Evolutionary conservation across 164 flowering plant genomes (phyloP).

Genomic region (Macadamia tetraphylla): DNA sequence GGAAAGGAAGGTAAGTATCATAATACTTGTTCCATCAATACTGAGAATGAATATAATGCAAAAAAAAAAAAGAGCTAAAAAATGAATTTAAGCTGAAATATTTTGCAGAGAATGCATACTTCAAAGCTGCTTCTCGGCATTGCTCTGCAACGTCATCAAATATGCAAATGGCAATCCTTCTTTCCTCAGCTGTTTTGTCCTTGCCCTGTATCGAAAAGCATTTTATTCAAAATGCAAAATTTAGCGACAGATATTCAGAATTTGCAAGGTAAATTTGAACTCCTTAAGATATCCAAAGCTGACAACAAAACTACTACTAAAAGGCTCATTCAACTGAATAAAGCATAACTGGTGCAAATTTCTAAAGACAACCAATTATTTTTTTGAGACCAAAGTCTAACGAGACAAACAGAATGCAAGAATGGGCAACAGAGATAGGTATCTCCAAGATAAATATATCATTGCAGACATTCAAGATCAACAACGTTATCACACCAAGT

Average conservation of each 20-base stretch:
- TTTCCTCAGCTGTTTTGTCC: constrained; percentile 59
- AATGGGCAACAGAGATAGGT: no score
- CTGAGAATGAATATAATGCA: neutral
- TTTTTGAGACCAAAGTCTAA: no score
- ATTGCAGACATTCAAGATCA: no score
- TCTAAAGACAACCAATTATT: no score
- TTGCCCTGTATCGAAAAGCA: constrained; percentile 35
- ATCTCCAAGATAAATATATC: no score
- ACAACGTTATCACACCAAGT: no score
- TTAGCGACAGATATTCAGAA: neutral
- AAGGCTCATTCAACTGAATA: neutral
- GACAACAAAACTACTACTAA: neutral
- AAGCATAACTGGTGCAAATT: no score
- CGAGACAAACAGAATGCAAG: no score
- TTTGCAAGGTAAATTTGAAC: neutral
- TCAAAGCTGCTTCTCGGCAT: constrained; percentile 52
- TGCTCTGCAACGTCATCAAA: constrained; percentile 67
- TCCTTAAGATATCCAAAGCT: neutral
- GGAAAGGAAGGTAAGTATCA: constrained; percentile 52
- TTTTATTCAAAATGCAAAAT: neutral
- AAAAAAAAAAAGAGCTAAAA: neutral
- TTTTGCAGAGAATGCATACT: constrained; percentile 25
- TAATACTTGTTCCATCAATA: constrained; percentile 42
- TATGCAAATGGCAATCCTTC: constrained; percentile 59
- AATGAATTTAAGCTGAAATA: neutral